phyloP scores from a whole-genome alignment of 2,329 filamentous ascomycete genomes.

The Phialophora chinensis region DNA sequence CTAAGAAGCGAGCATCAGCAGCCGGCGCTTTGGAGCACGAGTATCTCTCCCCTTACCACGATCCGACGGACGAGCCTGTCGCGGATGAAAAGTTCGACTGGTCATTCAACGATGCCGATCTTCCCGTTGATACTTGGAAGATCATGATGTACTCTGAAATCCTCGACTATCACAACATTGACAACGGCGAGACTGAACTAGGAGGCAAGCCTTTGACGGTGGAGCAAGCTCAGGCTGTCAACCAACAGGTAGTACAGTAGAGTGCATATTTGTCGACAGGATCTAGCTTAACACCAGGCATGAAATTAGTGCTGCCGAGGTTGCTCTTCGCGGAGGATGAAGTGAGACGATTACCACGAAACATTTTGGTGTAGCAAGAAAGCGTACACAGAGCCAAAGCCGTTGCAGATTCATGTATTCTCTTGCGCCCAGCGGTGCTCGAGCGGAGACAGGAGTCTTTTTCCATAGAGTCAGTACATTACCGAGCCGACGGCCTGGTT shows the following conservation, averaged over 20 bases:
- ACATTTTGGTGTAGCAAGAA: slow-evolving; percentile 16
- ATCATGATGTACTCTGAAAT: slow-evolving; percentile 99
- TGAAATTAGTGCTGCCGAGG: not conserved
- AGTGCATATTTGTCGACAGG: not conserved
- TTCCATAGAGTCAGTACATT: not conserved
- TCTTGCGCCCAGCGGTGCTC: slow-evolving; percentile 9
- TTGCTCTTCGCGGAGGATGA: not conserved
- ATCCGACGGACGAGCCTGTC: slow-evolving; percentile 93
- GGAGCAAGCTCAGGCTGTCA: slow-evolving; percentile 39
- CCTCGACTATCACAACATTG: slow-evolving; percentile 96
- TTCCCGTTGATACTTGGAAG: slow-evolving; percentile 99
- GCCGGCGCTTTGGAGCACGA: slow-evolving; percentile 85
- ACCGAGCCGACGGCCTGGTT: not conserved
- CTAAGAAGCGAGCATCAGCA: slow-evolving; percentile 91
- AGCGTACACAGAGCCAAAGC: slow-evolving; percentile 5
- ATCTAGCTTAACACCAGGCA: not conserved
- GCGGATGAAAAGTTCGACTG: slow-evolving; percentile 98
- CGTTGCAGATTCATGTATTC: slow-evolving; percentile 5
- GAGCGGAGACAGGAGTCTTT: slow-evolving; percentile 5
- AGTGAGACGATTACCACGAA: slow-evolving; percentile 18
- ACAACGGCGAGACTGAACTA: slow-evolving; percentile 50
- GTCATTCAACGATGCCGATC: slow-evolving; percentile 98
- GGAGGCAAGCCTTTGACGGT: slow-evolving; percentile 36
- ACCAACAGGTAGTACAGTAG: slow-evolving; percentile 35
- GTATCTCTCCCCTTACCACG: slow-evolving; percentile 95